A percentile compares a stretch with the other conserved stretches of the same genome.
Conservation (phyloP, 2,329 filamentous ascomycete genomes). For the Penicillium sp. region DNA sequence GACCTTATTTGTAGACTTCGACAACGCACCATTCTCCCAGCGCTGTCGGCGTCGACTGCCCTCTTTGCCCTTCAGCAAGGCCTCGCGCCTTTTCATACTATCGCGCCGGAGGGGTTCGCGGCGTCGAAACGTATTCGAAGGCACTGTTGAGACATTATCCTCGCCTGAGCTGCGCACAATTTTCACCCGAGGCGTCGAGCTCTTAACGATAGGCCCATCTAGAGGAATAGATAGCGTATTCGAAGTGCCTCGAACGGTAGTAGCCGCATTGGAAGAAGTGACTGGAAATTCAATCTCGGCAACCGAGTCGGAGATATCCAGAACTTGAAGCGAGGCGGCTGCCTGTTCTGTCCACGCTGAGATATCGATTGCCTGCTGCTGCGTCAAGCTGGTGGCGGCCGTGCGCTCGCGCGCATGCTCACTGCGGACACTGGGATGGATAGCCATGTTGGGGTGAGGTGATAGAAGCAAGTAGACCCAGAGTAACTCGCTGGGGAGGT, state of each 20-base stretch:
- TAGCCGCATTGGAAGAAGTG: conserved; percentile 36
- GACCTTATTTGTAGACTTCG: neutral
- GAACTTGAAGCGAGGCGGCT: conserved; percentile 32
- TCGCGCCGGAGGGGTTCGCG: conserved; percentile 56
- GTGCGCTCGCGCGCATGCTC: conserved; percentile 21
- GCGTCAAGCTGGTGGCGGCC: conserved; percentile 26
- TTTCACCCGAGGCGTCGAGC: conserved; percentile 27
- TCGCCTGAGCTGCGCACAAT: conserved; percentile 13
- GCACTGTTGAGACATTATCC: conserved; percentile 22
- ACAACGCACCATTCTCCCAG: conserved; percentile 82
- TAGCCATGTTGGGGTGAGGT: conserved; percentile 33
- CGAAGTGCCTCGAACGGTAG: conserved; percentile 49
- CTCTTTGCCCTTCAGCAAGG: conserved; percentile 82
- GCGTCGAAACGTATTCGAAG: conserved; percentile 46
- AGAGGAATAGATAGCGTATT: conserved; percentile 70
- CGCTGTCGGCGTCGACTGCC: conserved; percentile 79
- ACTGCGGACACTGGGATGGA: conserved; percentile 35
- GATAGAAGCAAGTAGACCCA: neutral
- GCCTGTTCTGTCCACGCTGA: conserved; percentile 61
- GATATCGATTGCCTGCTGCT: conserved; percentile 52
- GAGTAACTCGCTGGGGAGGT: neutral
- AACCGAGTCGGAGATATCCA: conserved; percentile 26
- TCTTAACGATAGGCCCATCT: conserved; percentile 50
- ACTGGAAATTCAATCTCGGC: conserved; percentile 41
- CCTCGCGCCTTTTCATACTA: conserved; percentile 65